Base-by-base conservation (phyloP, 139 green algal genomes). In the Pseudopediastrum boryanum region DNA sequence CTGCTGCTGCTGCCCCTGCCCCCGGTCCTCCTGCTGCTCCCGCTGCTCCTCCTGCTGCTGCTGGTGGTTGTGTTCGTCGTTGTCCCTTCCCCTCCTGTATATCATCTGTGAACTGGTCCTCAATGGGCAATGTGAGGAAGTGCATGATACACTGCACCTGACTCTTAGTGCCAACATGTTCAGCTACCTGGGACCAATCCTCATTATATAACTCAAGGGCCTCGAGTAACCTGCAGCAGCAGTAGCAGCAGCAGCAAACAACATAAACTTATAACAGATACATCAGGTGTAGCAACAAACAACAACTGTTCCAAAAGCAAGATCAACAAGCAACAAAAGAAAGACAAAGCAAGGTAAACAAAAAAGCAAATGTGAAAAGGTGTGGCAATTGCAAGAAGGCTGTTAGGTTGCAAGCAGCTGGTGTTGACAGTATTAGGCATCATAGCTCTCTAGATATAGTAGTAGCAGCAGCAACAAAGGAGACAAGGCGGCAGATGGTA, bases 61-160 rank as follows among this genome's bases (percentile, higher is more conserved):
- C 25, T 36, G 67, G 69, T 65, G 27, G 9, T 42, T 4, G 50
- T 16, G n/a, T 58, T 77, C 31, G 56, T 78, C 25, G 16, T 42
- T 10, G 39, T 52, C 29, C 66, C 48, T 29, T 81, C 42, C 70
- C 73, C 38, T 78, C 65, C 71, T 87, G 81, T 39, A 97, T 68
- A 51, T 94, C 83, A 2, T 94, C 86, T 39, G 97, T 64, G 38
- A 96, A 91, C 3, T 83, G 58, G 46, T 99, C 96, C 66, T 99
- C 94, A 0, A 98, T 97, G 27, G 95, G 93, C 79, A 99, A 75
- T 81, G 85, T 77, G 68, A 99, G 70, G 77, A 98, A 98, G 79
- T 93, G 92, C 38, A 89, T 68, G 33, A 98, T 84, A 85, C 96
- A 99, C 81, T 97, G 84, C 46, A 94, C 77, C 73, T 85, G 75